phyloP scores from a whole-genome alignment of 352 stramenopile species.

The Phytophthora aleatoria region DNA sequence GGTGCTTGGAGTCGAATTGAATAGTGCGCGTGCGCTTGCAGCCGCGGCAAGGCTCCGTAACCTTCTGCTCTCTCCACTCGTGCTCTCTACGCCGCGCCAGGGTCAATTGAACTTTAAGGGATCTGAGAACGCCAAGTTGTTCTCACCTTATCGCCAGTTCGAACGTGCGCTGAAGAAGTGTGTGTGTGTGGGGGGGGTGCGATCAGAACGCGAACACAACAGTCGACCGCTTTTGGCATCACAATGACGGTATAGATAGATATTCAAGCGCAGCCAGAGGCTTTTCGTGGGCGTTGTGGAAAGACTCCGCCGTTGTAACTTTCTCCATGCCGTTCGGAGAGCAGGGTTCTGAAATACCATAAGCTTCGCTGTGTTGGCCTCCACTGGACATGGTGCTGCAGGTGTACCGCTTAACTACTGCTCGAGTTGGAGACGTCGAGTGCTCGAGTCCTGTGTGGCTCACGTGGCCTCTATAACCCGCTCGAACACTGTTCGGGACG shows the following conservation, averaged over 20 bases:
- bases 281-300: slow-evolving; percentile 4
- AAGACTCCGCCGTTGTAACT: slow-evolving; percentile 12
- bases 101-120: slow-evolving; percentile 5
- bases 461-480: too few species aligned
- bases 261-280: not conserved
- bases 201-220: slow-evolving; percentile 27
- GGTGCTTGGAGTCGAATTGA: slow-evolving; percentile 22
- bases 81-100: slow-evolving; percentile 9
- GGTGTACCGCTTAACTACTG: too few species aligned
- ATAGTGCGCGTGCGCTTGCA: slow-evolving; percentile 26
- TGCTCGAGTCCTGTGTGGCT: too few species aligned
- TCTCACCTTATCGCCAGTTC: slow-evolving; percentile 27
- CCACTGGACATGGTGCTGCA: not conserved
- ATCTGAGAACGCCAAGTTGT: slow-evolving; percentile 3
- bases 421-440: too few species aligned
- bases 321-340: slow-evolving; percentile 10
- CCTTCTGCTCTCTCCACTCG: not conserved
- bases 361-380: not conserved
- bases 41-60: slow-evolving; percentile 2
- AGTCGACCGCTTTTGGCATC: not conserved
- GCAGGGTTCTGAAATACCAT: slow-evolving; percentile 15
- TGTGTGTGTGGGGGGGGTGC: too few species aligned
- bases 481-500: too few species aligned
- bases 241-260: not conserved
- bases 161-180: slow-evolving; percentile 23